Percentiles rank a stretch among this genome's conserved stretches.
Evolutionary conservation across 1,139 yeast species (phyloP).

Genomic region (Taphrina betulina): DNA sequence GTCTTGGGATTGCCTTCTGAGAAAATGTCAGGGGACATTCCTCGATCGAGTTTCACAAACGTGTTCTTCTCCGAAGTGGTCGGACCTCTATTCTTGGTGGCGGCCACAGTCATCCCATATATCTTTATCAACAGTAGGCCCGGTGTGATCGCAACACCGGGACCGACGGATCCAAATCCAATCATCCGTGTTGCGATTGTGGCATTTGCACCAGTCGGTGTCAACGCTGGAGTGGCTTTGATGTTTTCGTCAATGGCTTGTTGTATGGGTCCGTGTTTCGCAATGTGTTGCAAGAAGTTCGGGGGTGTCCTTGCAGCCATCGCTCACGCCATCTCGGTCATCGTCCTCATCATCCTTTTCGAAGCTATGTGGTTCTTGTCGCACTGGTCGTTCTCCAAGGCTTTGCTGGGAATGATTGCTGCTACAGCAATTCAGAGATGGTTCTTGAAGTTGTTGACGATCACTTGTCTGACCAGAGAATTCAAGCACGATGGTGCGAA

Average conservation of each 20-base stretch:
- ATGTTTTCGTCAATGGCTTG: conserved; percentile 81
- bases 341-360: conserved; percentile 56
- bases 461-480: conserved; percentile 84
- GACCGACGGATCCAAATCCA: conserved; percentile 63
- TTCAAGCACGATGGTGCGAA: conserved; percentile 95
- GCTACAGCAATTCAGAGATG: conserved; percentile 86
- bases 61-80: conserved; percentile 80
- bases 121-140: conserved; percentile 95
- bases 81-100: conserved; percentile 82
- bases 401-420: conserved; percentile 81
- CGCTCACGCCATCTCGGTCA: conserved; percentile 82
- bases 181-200: conserved; percentile 81
- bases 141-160: conserved; percentile 50
- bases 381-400: conserved; percentile 84
- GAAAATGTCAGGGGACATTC: conserved; percentile 89
- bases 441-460: conserved; percentile 79
- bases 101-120: conserved; percentile 86
- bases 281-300: conserved; percentile 95
- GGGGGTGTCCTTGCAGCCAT: conserved; percentile 96
- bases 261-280: conserved; percentile 94
- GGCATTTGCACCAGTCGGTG: conserved; percentile 85
- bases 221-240: conserved; percentile 68
- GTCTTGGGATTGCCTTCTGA: conserved; percentile 56
- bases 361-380: conserved; percentile 90
- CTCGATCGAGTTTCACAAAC: conserved; percentile 90